phyloP scores from a whole-genome alignment of 2,329 filamentous ascomycete genomes.

The Amesomyces nigricolor region DNA sequence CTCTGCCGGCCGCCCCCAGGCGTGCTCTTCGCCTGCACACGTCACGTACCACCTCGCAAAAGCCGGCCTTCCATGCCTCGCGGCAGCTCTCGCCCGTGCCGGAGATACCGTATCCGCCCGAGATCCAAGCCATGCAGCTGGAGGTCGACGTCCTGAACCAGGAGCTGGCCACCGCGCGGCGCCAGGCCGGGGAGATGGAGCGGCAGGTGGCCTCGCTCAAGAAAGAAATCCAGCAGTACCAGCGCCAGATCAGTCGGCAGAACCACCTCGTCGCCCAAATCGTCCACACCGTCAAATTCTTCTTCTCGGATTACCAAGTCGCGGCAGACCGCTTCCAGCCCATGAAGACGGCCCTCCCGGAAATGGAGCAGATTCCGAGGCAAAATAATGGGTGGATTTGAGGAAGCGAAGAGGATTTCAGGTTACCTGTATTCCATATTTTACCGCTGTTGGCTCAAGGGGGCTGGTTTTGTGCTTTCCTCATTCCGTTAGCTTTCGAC shows the following conservation, averaged over 20 bases:
- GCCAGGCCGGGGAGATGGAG: background rate
- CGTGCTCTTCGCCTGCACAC: background rate
- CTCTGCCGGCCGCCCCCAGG: background rate
- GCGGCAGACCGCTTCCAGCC: background rate
- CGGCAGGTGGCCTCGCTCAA: background rate
- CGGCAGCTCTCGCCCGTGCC: background rate
- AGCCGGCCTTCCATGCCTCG: background rate
- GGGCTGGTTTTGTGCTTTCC: background rate
- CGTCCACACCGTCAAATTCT: background rate
- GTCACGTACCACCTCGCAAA: background rate
- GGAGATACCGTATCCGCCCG: background rate
- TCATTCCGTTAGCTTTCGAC: background rate
- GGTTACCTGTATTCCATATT: background rate
- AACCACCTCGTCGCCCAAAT: background rate
- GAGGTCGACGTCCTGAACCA: background rate
- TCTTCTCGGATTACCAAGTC: background rate
- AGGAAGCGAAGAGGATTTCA: background rate
- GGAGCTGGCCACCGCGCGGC: background rate
- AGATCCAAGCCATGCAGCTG: background rate
- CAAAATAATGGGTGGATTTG: background rate
- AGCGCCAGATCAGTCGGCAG: background rate
- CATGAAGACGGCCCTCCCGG: background rate
- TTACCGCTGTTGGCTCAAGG: background rate
- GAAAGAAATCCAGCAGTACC: background rate
- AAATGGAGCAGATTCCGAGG: background rate